Evolutionary conservation across 495 filamentous ascomycete genomes (phyloP).

Genomic region (Lepidopterella palustris): DNA sequence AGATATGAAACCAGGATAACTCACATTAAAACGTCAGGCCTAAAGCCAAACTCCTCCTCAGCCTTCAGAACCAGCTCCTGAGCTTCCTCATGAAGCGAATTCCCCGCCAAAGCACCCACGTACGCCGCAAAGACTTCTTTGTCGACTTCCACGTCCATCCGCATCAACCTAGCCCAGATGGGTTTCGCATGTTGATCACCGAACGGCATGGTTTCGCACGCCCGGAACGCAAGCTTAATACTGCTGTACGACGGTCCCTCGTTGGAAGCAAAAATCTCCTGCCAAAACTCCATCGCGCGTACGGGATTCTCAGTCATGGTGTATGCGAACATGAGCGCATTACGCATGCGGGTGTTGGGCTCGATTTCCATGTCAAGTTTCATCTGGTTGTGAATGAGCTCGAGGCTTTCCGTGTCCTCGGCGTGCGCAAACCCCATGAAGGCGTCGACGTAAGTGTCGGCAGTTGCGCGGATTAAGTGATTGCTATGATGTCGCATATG

Average conservation of each 20-base stretch:
- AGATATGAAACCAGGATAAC: constrained; percentile 35
- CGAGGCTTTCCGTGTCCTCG: constrained; percentile 57
- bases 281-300: constrained; percentile 70
- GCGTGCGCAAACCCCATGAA: constrained; percentile 67
- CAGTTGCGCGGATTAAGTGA: constrained; percentile 51
- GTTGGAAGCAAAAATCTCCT: constrained; percentile 62
- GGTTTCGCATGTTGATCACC: constrained; percentile 60
- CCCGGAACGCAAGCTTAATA: constrained; percentile 69
- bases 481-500: constrained; percentile 72
- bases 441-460: constrained; percentile 67
- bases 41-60: constrained; percentile 56
- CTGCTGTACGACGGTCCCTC: constrained; percentile 79
- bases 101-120: constrained; percentile 63
- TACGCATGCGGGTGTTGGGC: constrained; percentile 65
- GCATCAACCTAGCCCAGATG: constrained; percentile 66
- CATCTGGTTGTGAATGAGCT: constrained; percentile 79
- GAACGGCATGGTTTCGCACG: constrained; percentile 56
- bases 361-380: constrained; percentile 80
- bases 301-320: constrained; percentile 55
- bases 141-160: constrained; percentile 71
- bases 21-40: constrained; percentile 64
- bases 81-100: constrained; percentile 59
- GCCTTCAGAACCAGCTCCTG: constrained; percentile 51
- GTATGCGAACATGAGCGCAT: constrained; percentile 83
- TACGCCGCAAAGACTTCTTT: constrained; percentile 65